Percentiles rank a stretch among this genome's conserved stretches.
Evolutionary conservation across 2,329 filamentous ascomycete genomes (phyloP).

Genomic region (Pseudopyrenochaeta lycopersici): DNA sequence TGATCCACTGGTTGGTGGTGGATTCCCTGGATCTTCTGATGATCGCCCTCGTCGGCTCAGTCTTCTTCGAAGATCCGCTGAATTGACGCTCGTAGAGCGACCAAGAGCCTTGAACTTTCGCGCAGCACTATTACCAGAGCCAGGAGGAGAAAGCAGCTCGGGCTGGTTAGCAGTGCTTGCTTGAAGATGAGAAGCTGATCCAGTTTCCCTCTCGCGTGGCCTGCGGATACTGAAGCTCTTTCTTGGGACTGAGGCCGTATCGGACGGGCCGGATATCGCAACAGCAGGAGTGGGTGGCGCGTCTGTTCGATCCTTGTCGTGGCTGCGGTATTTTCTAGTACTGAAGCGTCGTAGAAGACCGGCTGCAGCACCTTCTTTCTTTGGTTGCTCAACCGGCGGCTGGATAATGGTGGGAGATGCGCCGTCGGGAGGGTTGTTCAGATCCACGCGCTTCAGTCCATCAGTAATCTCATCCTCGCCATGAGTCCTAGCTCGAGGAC

Average conservation of each 20-base stretch:
- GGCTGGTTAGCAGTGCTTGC: constrained; percentile 71
- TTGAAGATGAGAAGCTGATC: constrained; percentile 60
- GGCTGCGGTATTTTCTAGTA: constrained; percentile 78
- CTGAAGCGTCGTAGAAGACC: constrained; percentile 89
- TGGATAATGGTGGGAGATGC: constrained; percentile 62
- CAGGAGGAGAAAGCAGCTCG: constrained; percentile 79
- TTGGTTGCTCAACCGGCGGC: constrained; percentile 64
- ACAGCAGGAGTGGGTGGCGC: constrained; percentile 76
- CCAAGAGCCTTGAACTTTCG: constrained; percentile 74
- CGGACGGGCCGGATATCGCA: constrained; percentile 80
- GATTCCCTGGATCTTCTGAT: constrained; percentile 66
- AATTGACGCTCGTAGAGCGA: constrained; percentile 91
- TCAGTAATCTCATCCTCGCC: constrained; percentile 91
- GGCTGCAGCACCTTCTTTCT: constrained; percentile 87
- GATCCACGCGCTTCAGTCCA: constrained; percentile 71
- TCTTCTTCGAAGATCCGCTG: constrained; percentile 79
- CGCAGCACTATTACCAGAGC: constrained; percentile 64
- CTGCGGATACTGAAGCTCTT: constrained; percentile 90
- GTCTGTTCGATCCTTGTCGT: constrained; percentile 60
- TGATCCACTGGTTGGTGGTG: constrained; percentile 79
- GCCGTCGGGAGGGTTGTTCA: constrained; percentile 59
- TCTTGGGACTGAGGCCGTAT: constrained; percentile 69
- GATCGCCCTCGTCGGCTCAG: constrained; percentile 63
- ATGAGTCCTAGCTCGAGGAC: constrained; percentile 89
- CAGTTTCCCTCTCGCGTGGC: constrained; percentile 62